phyloP scores from a whole-genome alignment of 768 basidiomycete species.

The Lactarius trivialis region DNA sequence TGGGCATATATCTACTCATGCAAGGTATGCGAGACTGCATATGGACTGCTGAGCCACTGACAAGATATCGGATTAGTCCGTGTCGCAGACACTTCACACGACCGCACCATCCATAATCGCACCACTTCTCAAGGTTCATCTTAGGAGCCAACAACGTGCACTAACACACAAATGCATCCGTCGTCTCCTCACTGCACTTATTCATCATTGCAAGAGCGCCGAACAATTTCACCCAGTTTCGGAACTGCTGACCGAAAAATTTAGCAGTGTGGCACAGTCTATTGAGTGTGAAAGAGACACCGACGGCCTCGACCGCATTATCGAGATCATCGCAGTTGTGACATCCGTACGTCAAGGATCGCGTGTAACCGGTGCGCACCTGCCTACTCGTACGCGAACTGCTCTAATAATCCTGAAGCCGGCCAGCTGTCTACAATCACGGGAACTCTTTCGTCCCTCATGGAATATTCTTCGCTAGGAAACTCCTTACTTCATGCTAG shows the following conservation, averaged over 20 bases:
- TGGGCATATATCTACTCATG: conserved; percentile 75
- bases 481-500: conserved; percentile 31
- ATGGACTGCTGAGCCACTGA: not conserved
- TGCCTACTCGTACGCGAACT: not conserved
- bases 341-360: conserved; percentile 67
- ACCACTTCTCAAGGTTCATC: conserved; percentile 51
- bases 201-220: conserved; percentile 72
- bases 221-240: conserved; percentile 56
- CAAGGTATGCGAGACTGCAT: conserved; percentile 45
- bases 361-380: conserved; percentile 50
- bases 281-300: conserved; percentile 18
- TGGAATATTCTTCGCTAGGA: conserved; percentile 28
- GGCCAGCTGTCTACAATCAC: conserved; percentile 35
- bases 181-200: conserved; percentile 68
- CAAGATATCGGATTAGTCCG: conserved; percentile 44
- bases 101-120: conserved; percentile 56
- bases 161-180: conserved; percentile 52
- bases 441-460: conserved; percentile 28
- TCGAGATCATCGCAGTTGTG: conserved; percentile 52
- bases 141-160: conserved; percentile 37
- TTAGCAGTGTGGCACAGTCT: conserved; percentile 25
- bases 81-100: conserved; percentile 77
- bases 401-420: conserved; percentile 26
- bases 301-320: conserved; percentile 43
- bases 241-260: conserved; percentile 44